Percentiles rank a stretch among this genome's conserved stretches.
phyloP scores from a whole-genome alignment of 306 rosid species.

The Prunus mira region DNA sequence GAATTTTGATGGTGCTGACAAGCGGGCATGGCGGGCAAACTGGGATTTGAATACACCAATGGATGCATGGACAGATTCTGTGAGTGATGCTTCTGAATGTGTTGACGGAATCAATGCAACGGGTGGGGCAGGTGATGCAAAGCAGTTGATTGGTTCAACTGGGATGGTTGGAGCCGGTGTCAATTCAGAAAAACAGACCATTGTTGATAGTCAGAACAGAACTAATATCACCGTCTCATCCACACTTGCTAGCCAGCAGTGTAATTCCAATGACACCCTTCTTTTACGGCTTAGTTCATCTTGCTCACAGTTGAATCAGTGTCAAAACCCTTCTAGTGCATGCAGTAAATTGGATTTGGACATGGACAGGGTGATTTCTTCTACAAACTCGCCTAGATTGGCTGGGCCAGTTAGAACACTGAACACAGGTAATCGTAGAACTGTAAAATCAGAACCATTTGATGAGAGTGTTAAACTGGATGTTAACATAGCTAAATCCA shows the following conservation, averaged over 20 bases:
- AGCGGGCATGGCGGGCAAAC: constrained; percentile 63
- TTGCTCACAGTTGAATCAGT: constrained; percentile 15
- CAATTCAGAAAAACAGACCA: constrained; percentile 23
- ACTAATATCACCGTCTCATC: constrained; percentile 21
- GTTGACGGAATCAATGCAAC: constrained; percentile 22
- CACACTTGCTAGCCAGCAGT: constrained; percentile 23
- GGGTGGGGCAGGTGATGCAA: constrained; percentile 24
- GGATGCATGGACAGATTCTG: constrained; percentile 87
- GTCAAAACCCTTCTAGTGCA: constrained; percentile 36
- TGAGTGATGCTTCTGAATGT: constrained; percentile 34
- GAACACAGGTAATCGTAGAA: constrained; percentile 35
- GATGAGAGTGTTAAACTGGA: constrained; percentile 51
- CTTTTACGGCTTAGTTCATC: constrained; percentile 36
- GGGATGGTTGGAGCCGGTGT: constrained; percentile 21
- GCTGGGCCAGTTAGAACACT: constrained; percentile 25
- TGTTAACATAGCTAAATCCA: constrained; percentile 27
- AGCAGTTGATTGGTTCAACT: constrained; percentile 27
- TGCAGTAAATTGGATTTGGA: constrained; percentile 35
- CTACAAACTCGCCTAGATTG: constrained; percentile 23
- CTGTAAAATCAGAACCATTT: constrained; percentile 69
- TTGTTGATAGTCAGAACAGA: constrained; percentile 21
- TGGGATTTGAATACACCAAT: constrained; percentile 97
- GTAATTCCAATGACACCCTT: constrained; percentile 27
- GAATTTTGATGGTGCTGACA: constrained; percentile 20
- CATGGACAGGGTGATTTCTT: constrained; percentile 26